phyloP scores from a whole-genome alignment of 108 stramenopile genomes.

The Nitzschia sp. region DNA sequence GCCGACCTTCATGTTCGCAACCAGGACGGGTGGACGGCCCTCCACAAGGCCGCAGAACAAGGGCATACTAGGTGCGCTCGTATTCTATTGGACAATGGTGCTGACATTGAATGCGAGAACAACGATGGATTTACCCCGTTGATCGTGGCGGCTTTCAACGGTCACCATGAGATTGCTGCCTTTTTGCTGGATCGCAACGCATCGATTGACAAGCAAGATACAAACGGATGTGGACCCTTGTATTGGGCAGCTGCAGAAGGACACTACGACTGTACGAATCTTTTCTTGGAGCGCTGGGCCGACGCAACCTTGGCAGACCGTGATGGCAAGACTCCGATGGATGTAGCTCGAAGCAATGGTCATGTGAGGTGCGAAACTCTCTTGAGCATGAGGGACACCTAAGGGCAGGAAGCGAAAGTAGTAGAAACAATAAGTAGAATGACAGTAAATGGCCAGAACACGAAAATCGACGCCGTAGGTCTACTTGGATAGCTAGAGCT shows the following conservation, averaged over 20 bases:
- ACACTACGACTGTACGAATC: constrained; percentile 2
- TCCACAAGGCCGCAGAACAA: constrained; percentile 22
- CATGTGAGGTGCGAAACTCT: neutral
- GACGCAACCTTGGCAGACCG: neutral
- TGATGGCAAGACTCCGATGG: constrained; percentile 4
- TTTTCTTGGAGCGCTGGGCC: constrained; percentile 1
- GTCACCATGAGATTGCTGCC: constrained; percentile 2
- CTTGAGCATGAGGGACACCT: neutral
- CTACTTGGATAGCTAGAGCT: neutral
- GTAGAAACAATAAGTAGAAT: no score
- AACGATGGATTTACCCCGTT: constrained; percentile 21
- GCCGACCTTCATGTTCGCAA: constrained; percentile 6
- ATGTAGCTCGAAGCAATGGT: constrained; percentile 4
- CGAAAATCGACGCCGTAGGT: neutral
- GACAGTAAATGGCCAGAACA: no score
- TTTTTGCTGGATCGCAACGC: constrained; percentile 22
- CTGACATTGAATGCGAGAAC: constrained; percentile 22
- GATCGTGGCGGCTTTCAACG: constrained; percentile 21
- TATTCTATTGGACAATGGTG: constrained; percentile 26
- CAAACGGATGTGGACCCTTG: constrained; percentile 14
- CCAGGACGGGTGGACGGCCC: constrained; percentile 15
- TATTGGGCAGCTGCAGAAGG: constrained; percentile 18
- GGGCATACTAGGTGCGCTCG: neutral
- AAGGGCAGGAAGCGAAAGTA: neutral
- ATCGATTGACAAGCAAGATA: constrained; percentile 17